Base-by-base conservation (phyloP, 2,329 filamentous ascomycete genomes). In the Colletotrichum sidae region DNA sequence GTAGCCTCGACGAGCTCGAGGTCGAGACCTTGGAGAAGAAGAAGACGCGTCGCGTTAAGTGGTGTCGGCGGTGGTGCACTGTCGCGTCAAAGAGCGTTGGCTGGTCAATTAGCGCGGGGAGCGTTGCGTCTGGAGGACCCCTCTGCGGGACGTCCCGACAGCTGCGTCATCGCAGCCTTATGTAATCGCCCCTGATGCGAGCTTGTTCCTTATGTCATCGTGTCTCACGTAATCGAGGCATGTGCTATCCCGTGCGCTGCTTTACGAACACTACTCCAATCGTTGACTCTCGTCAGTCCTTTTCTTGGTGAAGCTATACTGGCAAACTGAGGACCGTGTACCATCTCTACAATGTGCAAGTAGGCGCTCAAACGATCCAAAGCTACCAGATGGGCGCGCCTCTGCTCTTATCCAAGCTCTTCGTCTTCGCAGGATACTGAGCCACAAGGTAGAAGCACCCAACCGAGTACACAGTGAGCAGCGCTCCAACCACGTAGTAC, bases 361-460 rank as follows among this genome's bases (percentile, higher is more conserved):
- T 5, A 12, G 13, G 34, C 47, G 6, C 38, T 11, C 33, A 34
- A 51, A n/a, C n/a, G 25, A 33, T 39, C 7, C 25, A 5, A 25
- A 25, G 4, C 25, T 25, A 63, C 60, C 54, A 63, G 9, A 63
- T 63, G 2, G 54, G 54, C 2, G 41, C 17, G 13, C 49, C 17
- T 8, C 41, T 55, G 12, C 54, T 35, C 35, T 59, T 63, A 7
- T 42, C 47, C 60, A 52, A 35, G 1, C 7, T 41, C 37, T 38
- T 34, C 11, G 17, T 58, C 42, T 63, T 63, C 7, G 54, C 55
- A 4, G 60, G 60, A 39, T 58, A 59, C n/a, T 34, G 54, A 2
- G 54, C 12, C 2, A 63, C 54, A 10, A 63, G 41, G 3, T 33
- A 44, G 9, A 12, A 63, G 8, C 54, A 63, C 11, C 60, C 39